Evolutionary conservation across 2,329 filamentous ascomycete genomes (phyloP), one percentile per base, ranked within the genome.

Genomic region (Aspergillus pseudonomiae): DNA sequence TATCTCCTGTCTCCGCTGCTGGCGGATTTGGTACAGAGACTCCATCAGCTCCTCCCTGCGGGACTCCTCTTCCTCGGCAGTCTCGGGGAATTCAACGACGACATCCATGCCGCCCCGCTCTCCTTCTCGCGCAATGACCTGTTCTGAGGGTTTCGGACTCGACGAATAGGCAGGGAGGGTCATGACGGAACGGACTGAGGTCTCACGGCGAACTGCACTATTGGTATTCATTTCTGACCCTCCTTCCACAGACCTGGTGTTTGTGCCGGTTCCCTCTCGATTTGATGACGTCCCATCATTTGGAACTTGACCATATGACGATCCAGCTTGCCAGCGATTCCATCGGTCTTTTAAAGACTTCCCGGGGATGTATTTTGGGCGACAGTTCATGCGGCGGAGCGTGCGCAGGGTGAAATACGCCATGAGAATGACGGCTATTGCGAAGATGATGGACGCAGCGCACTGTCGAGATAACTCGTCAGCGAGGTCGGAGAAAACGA

Each of bases 11-110:
- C 94, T 87, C 60, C 95, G 87, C 21, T 92, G 88, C 14, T 91
- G 75, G 14, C 95, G 89, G 63, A 98, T 94, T 76, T 96, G 93
- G 76, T 96, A 98, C 46, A 98, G 79, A 0, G 91, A 88, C 66
- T 95, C 91, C 95, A 98, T 98, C 77, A 97, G 92, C 32, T 92
- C 88, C 67, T 98, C 93, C 14, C 95, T 86, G 59, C 93, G 81
- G 2, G 81, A 79, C 75, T 96, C 93, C 68, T 96, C 88, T 60
- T 93, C 91, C 58, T 96, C 92, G 10, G 83, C 85, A 0, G 90
- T 92, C 73, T 92, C 89, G 0, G 94, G 94, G 68, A 91, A 88
- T 76, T 97, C 94, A 14, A 98, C 80, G 0, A 99, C 93, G 4
- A 92, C 87, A 71, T 99, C 95, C 70, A 99, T 93, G 9, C 95